These are phyloP conservation scores for Lipomyces yamadae DNA, from an alignment of 805 yeast genomes.

Conservation along the genomic window DNA sequence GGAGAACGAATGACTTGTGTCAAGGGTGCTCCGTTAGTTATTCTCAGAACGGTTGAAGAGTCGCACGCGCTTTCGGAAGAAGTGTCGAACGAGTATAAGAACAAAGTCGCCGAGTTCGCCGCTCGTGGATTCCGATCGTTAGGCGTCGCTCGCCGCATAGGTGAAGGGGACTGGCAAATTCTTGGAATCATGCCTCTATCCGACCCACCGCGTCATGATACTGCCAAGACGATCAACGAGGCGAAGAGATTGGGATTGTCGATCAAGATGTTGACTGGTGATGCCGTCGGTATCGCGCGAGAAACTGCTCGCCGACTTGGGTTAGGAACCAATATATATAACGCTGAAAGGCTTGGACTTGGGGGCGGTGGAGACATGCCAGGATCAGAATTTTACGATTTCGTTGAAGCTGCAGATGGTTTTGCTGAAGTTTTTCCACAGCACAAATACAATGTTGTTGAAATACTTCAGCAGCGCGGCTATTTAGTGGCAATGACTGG, in stretches of 20 bases:
- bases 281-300: slow-evolving; percentile 98
- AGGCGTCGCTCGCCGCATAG: slow-evolving; percentile 99
- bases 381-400: slow-evolving; percentile 68
- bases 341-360: slow-evolving; percentile 95
- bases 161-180: slow-evolving; percentile 97
- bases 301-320: slow-evolving; percentile 98
- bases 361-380: slow-evolving; percentile 78
- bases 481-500: slow-evolving; percentile 70
- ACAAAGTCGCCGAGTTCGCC: slow-evolving; percentile 96
- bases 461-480: slow-evolving; percentile 64
- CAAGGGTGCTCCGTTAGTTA: slow-evolving; percentile 98
- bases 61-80: slow-evolving; percentile 96
- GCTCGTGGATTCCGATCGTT: slow-evolving; percentile 97
- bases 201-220: slow-evolving; percentile 99
- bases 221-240: slow-evolving; percentile 91
- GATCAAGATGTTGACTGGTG: slow-evolving; percentile 98
- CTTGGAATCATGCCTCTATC: slow-evolving; percentile 97
- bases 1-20: slow-evolving; percentile 95
- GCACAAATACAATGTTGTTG: slow-evolving; percentile 67
- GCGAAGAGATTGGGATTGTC: slow-evolving; percentile 90
- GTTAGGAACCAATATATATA: slow-evolving; percentile 93
- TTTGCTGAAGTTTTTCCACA: slow-evolving; percentile 74
- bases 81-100: slow-evolving; percentile 89
- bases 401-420: slow-evolving; percentile 90
- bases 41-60: slow-evolving; percentile 93